Base-by-base conservation (phyloP, 257 asterid genomes). In the Linderniella brevidens region DNA sequence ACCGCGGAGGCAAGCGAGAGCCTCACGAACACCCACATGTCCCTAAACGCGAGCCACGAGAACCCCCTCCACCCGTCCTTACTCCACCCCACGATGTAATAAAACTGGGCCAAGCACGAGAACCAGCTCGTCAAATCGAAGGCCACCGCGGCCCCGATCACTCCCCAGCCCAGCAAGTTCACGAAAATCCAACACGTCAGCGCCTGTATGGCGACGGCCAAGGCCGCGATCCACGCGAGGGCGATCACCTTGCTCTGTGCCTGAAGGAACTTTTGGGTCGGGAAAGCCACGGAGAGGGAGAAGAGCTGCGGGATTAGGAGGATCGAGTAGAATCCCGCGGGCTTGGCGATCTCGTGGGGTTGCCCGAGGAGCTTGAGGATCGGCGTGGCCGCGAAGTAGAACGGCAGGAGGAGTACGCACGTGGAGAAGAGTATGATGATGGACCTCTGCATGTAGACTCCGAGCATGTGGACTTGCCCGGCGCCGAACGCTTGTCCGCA, bases 401-500 rank as follows among this genome's bases (percentile, higher is more conserved):
- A 64, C 11, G 93, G 95, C 10, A 69, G 17, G 1, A 87, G 63
- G 5, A 70, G 7, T 1, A 82, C 19, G 32, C 85, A 52, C 0
- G 95, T 73, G 37, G 41, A 54, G 0, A 64, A n/a, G 13, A 79
- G 71, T 19, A 85, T 71, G 8, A 85, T 58, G 64, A 77, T 78
- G 36, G 96, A 85, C 60, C 93, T 69, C 64, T 85, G 96, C 58
- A 74, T 25, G 57, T 81, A 74, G 15, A 85, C 47, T 13, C 96
- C 96, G 16, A 85, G 88, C 87, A 66, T 78, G 1, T 64, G 64
- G 10, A 45, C 60, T 46, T 78, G 75, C 6, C 71, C 88, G 0
- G 92, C 93, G 1, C 96, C 96, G 32, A 76, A 82, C 0, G 96
- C 96, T 32, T 85, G 96, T 13, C 96, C 96, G 20, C 92, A 80